Evolutionary conservation across 192 early-diverging fungal species (phyloP).

Genomic region (Linnemannia zychae): DNA sequence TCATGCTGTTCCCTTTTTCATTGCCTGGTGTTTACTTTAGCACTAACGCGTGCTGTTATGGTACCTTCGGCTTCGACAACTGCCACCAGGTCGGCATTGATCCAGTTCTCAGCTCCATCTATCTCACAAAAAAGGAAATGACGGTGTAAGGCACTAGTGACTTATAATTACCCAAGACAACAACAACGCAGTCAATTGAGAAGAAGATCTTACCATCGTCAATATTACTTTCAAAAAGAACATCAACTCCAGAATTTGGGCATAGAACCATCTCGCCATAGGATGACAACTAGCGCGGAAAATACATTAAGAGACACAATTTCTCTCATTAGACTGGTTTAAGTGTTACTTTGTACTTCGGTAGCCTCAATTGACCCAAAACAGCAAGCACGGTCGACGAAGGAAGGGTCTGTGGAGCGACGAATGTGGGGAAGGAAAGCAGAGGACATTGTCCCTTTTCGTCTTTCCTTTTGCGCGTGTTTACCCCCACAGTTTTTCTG

Average conservation of each 20-base stretch:
- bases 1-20: background rate
- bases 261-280: conserved; percentile 52
- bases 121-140: background rate
- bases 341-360: background rate
- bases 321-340: background rate
- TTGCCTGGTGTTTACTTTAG: background rate
- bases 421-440: background rate
- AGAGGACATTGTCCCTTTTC: background rate
- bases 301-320: background rate
- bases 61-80: conserved; percentile 52
- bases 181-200: background rate
- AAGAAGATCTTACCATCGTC: conserved; percentile 38
- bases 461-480: background rate
- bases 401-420: conserved; percentile 3
- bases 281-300: conserved; percentile 26
- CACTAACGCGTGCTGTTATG: background rate
- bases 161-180: background rate
- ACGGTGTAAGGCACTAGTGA: too few relatives aligned
- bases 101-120: conserved; percentile 50
- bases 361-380: background rate
- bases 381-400: background rate
- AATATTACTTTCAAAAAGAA: conserved; percentile 51
- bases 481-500: background rate
- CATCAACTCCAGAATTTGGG: conserved; percentile 45
- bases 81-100: conserved; percentile 33